Evolutionary conservation across 805 yeast genomes (phyloP), one percentile per base, ranked within the genome.

Genomic region (Saccharomyces cerevisiae): DNA sequence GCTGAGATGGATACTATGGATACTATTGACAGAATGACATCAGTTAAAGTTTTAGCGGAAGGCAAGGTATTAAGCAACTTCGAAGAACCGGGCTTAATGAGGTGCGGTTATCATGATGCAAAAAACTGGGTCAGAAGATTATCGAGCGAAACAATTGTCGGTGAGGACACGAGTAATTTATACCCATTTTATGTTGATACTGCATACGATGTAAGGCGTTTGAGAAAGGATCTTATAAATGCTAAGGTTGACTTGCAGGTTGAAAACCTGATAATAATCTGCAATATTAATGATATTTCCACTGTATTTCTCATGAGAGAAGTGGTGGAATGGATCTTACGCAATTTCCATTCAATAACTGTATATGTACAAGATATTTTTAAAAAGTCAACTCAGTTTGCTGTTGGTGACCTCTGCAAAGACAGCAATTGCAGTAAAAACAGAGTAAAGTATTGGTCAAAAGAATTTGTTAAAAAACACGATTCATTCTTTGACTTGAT

Each of bases 331-430:
- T 89, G 92, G 90, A 69, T 89, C 32, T 66, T 88, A 32, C 61
- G 63, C 21, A 62, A 62, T 3, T 71, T 67, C 58, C 66, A 68
- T 4, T 68, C 65, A 17, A 60, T 77, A 24, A 72, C 68, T 1
- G 84, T 90, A 1, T 87, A 83, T 64, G 92, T 92, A 6, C 96
- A 92, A 66, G 75, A 79, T 55, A 79, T 82, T 57, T 74, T 91
- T 53, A 77, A 80, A 61, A 66, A 73, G 14, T 83, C 85, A 57
- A 77, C 78, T 54, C 73, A 85, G 56, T 89, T 91, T 63, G 82
- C 82, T 60, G 77, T 79, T 1, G 71, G 69, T 1, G 81, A 80
- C 1, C 66, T 89, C 36, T 59, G 74, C 6, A 72, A 69, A 36
- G 79, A 78, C 46, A 58, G 64, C 48, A 54, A 31, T 64, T 76